phyloP scores from a whole-genome alignment of 306 rosid species.

The Castanea sativa region DNA sequence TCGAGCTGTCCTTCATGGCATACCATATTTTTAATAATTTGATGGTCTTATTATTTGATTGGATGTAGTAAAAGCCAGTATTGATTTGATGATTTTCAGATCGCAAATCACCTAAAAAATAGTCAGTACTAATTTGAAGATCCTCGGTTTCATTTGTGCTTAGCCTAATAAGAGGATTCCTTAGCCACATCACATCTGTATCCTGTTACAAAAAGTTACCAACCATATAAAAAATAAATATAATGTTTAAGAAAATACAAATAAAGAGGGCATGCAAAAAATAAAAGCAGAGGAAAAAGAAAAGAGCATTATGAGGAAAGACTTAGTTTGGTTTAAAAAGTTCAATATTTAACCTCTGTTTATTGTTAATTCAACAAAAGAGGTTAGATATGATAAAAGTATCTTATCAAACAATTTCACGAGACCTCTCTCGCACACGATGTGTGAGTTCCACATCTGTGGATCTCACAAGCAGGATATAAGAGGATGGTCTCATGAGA shows the following conservation, averaged over 20 bases:
- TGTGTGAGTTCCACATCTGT: too few relatives aligned
- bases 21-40: conserved; percentile 68
- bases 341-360: too few relatives aligned
- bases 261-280: neutral
- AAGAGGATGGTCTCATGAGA: too few relatives aligned
- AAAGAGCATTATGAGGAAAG: too few relatives aligned
- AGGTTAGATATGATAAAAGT: too few relatives aligned
- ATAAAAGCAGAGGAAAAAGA: neutral
- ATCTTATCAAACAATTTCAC: too few relatives aligned
- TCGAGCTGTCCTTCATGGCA: conserved; percentile 41
- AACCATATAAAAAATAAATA: neutral
- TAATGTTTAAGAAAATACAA: too few relatives aligned
- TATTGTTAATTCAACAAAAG: too few relatives aligned
- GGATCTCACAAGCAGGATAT: too few relatives aligned
- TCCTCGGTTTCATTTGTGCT: conserved; percentile 58
- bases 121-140: conserved; percentile 63
- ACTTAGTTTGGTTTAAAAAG: too few relatives aligned
- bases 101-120: conserved; percentile 48
- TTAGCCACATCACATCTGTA: conserved; percentile 79
- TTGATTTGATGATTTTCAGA: conserved; percentile 40
- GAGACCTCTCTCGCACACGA: too few relatives aligned
- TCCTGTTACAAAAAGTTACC: conserved; percentile 40
- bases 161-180: conserved; percentile 57
- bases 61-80: conserved; percentile 70
- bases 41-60: conserved; percentile 66